These are phyloP conservation scores for Epichloe elymi DNA, from an alignment of 2,329 filamentous ascomycete genomes.

Conservation along the genomic window DNA sequence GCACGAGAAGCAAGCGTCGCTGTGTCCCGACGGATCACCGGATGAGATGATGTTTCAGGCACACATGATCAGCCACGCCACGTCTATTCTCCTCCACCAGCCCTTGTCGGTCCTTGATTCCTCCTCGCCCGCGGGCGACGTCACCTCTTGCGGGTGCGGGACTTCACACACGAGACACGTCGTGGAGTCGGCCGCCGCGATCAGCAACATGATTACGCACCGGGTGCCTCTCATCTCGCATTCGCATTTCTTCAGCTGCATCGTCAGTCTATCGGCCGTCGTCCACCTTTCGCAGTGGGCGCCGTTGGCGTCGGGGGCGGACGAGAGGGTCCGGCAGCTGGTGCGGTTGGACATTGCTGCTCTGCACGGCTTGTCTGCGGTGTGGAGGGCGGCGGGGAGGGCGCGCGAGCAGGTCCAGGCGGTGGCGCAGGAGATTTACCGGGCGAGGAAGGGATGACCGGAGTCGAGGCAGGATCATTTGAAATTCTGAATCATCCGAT, in stretches of 20 bases:
- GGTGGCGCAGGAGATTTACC: background rate
- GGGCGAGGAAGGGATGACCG: background rate
- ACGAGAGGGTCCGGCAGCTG: background rate
- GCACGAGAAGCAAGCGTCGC: background rate
- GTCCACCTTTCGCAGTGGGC: background rate
- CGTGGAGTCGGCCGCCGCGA: background rate
- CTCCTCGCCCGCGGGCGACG: too few relatives aligned
- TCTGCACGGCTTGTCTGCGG: background rate
- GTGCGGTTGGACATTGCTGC: background rate
- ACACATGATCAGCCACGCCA: background rate
- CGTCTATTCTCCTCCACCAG: background rate
- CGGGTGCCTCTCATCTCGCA: background rate
- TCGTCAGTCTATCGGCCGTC: background rate
- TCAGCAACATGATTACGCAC: background rate
- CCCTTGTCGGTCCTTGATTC: background rate
- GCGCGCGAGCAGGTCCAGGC: background rate
- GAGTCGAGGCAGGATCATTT: background rate
- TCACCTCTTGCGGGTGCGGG: background rate
- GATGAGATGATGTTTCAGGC: background rate
- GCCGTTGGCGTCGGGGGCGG: background rate
- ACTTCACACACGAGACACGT: background rate
- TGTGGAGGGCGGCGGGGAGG: background rate
- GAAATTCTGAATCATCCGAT: too few relatives aligned
- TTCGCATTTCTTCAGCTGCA: background rate
- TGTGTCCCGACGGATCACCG: background rate